These are phyloP conservation scores for Crotalaria pallida DNA, from an alignment of 306 rosid species.

Conservation along the genomic window DNA sequence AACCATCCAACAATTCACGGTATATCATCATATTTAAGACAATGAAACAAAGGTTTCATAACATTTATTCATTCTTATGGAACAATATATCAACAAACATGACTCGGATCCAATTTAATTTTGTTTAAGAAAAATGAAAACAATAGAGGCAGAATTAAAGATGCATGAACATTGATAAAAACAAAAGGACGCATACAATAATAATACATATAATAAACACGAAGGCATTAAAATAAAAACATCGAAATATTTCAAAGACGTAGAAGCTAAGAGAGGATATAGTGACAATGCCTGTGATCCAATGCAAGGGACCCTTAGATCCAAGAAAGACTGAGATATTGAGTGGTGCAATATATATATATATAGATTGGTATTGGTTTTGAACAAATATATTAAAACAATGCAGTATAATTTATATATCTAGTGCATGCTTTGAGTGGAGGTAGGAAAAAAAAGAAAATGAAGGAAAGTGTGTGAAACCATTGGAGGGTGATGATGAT, in stretches of 20 bases:
- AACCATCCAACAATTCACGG: no score
- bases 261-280: no score
- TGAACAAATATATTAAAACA: background rate
- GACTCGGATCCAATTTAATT: background rate
- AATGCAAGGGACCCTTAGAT: background rate
- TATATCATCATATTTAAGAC: no score
- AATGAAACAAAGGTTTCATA: no score
- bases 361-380: background rate
- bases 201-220: no score
- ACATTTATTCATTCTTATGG: background rate
- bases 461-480: background rate
- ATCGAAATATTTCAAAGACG: background rate
- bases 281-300: constrained; percentile 5
- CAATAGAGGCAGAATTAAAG: background rate
- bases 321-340: background rate
- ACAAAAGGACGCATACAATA: background rate
- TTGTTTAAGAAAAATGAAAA: background rate
- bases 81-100: background rate
- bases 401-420: background rate
- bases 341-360: no score
- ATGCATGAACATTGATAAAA: background rate
- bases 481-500: background rate
- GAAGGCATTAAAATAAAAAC: background rate
- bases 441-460: background rate
- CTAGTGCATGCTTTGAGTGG: no score